These are phyloP conservation scores for Trametes sanguinea DNA, from an alignment of 768 basidiomycete genomes.

Conservation along the genomic window DNA sequence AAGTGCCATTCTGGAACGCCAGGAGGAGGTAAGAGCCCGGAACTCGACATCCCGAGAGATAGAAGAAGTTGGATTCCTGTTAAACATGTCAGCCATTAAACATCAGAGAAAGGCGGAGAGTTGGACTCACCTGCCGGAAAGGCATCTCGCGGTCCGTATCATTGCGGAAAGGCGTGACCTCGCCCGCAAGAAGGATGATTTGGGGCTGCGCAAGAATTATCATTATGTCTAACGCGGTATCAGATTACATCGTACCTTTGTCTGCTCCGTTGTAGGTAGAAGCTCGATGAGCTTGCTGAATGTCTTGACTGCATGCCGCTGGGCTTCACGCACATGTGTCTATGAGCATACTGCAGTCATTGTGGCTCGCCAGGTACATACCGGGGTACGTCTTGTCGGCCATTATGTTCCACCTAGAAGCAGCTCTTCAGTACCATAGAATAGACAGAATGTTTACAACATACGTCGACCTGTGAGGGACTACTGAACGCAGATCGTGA, in stretches of 20 bases:
- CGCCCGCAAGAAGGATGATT: conserved; percentile 68
- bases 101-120: conserved; percentile 23
- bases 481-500: background rate
- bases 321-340: conserved; percentile 37
- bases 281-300: conserved; percentile 52
- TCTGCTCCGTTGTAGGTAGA: conserved; percentile 49
- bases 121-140: conserved; percentile 51
- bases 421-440: background rate
- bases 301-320: conserved; percentile 53
- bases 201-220: conserved; percentile 52
- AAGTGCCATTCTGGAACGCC: conserved; percentile 52
- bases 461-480: background rate
- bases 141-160: conserved; percentile 84
- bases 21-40: conserved; percentile 71
- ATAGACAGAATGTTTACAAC: background rate
- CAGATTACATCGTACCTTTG: conserved; percentile 45
- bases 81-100: background rate
- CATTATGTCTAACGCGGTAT: background rate
- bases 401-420: background rate
- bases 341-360: no score
- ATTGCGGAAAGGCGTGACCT: conserved; percentile 61
- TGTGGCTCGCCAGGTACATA: background rate
- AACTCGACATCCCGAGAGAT: conserved; percentile 77
- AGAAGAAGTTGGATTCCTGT: conserved; percentile 86
- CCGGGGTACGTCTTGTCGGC: conserved; percentile 10